Percentiles rank a stretch among this genome's conserved stretches.
phyloP scores from a whole-genome alignment of 2,329 filamentous ascomycete genomes.

The Botrytis deweyae region DNA sequence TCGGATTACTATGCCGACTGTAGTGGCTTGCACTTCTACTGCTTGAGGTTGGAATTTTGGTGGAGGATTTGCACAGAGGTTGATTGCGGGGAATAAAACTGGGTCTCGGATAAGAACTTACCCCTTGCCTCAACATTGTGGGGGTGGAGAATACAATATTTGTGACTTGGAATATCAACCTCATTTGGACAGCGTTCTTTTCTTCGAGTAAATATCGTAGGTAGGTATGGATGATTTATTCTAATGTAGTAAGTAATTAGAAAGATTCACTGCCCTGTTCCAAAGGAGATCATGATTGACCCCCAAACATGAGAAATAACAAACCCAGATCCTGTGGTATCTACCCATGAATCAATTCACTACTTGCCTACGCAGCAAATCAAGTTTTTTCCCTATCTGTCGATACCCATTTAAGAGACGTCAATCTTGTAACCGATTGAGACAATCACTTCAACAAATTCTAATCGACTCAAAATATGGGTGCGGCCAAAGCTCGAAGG shows the following conservation, averaged over 20 bases:
- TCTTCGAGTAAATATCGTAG: no score
- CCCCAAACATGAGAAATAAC: no score
- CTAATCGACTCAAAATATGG: neutral
- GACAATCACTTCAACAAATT: no score
- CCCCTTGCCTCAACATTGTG: neutral
- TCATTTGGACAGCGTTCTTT: neutral
- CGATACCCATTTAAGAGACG: no score
- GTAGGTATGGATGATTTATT: no score
- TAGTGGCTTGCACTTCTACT: neutral
- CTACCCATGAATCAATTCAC: no score
- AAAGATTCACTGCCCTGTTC: no score
- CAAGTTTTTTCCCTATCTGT: no score
- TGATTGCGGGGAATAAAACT: conserved; percentile 5
- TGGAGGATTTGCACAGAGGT: neutral
- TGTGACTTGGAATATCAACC: neutral
- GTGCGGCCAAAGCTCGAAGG: neutral
- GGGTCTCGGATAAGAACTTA: conserved; percentile 16
- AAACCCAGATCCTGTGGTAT: no score
- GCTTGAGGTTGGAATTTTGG: neutral
- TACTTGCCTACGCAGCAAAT: no score
- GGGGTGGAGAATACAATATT: neutral
- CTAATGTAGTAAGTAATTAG: no score
- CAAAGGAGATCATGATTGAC: no score
- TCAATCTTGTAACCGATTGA: neutral
- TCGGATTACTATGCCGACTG: neutral